Base-by-base conservation (phyloP, 306 rosid genomes). In the Lagenaria siceraria region DNA sequence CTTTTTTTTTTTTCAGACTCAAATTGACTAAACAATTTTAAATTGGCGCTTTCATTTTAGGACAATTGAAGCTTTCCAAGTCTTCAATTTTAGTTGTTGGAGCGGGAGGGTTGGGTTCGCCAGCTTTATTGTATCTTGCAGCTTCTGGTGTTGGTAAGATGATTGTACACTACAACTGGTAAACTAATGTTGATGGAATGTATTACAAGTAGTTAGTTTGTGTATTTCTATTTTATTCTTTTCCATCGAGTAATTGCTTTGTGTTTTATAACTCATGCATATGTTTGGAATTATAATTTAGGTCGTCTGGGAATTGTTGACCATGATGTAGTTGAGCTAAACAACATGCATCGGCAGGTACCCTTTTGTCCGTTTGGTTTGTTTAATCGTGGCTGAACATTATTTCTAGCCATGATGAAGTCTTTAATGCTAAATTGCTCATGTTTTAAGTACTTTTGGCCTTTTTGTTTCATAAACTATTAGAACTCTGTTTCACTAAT, bases 281-380 rank as follows among this genome's bases (percentile, higher is more conserved):
- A 35, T 40, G 1, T 64, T 33, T 71, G 60, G 79, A 69, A 51
- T 35, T 35, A 66, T 81, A 5, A 49, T 55, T 75, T 43, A 93
- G 98, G 99, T 4, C 87, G 91, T 63, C 76, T 95, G 87, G 99
- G 97, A 66, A 83, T 95, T 55, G 86, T 95, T 52, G 99, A 95
- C 79, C 92, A 95, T 80, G 99, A 95, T 54, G 86, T 89, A 81
- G 99, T 95, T 84, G 99, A 95, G 89, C 84, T 95, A 53, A 95
- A 84, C 77, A 95, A 95, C 81, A 92, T 95, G 99, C 99, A 95
- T 84, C 85, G 99, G 87, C 97, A 95, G 97, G 98, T 93, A 88
- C 8, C 19, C 77, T 18, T 55, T 79, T 12, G n/a, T 70, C 22
- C 43, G 42, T 56, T 76, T 38, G 77, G 3, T 73, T 49, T 59